Conservation (phyloP, 306 rosid species). For the Fragaria iinumae region DNA sequence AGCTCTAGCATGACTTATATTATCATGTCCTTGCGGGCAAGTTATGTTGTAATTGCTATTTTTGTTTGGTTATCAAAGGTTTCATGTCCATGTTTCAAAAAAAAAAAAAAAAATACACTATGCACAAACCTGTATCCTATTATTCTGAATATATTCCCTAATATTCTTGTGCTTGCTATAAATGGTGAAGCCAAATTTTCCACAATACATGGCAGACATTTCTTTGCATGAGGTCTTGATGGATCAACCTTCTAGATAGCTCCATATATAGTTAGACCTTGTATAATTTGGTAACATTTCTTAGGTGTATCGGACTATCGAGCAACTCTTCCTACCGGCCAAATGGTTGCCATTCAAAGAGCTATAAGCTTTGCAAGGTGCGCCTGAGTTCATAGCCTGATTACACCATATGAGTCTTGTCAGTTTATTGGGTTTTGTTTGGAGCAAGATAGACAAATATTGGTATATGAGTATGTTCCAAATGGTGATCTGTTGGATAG, state of each 20-base stretch:
- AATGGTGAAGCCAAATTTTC: not conserved
- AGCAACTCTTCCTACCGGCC: conserved; percentile 55
- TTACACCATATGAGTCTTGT: conserved; percentile 86
- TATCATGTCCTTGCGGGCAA: too few species aligned
- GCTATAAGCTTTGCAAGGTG: conserved; percentile 70
- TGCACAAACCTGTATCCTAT: not conserved
- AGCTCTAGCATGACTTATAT: too few species aligned
- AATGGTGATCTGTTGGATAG: conserved; percentile 62
- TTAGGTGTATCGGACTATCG: conserved; percentile 51
- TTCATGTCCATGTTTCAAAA: too few species aligned
- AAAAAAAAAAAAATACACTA: too few species aligned
- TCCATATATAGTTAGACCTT: not conserved
- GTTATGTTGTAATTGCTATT: too few species aligned
- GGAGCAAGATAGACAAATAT: conserved; percentile 78
- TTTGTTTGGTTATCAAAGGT: too few species aligned
- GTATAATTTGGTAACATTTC: conserved; percentile 7
- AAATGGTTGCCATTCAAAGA: conserved; percentile 67
- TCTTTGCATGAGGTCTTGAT: too few species aligned
- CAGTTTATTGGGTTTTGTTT: conserved; percentile 72
- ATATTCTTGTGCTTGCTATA: not conserved
- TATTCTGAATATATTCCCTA: not conserved
- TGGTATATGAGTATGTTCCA: conserved; percentile 70
- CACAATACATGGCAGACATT: not conserved
- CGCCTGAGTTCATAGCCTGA: conserved; percentile 70
- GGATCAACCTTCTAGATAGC: too few species aligned